Base-by-base conservation (phyloP, 2,329 filamentous ascomycete species). In the Neocatenulostroma microsporum region DNA sequence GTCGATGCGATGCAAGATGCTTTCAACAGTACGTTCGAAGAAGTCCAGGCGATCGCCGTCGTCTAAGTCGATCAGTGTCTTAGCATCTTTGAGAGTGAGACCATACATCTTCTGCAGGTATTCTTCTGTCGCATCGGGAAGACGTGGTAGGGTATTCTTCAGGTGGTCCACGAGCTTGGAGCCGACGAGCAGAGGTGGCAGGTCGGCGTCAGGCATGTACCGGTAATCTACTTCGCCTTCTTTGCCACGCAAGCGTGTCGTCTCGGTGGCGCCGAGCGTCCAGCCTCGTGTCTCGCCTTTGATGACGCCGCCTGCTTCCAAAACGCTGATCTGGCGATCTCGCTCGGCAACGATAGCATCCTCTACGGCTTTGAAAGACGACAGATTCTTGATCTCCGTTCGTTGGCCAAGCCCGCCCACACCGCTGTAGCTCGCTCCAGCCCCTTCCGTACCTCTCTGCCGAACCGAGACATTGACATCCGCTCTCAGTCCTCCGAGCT, bases 211-310 rank as follows among this genome's bases (percentile, higher is more conserved):
- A 0, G 91, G 89, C 89, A 98, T 96, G 57, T 98, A 98, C 27
- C 91, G 74, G 61, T 98, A 98, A 61, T 98, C 91, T 5, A 96
- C 87, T 56, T 94, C 89, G 31, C 91, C 91, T 60, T 96, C 91
- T 60, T 98, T 98, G 18, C 86, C 86, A 52, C 91, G 76, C 28
- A 98, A 66, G 26, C 82, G 74, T 40, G 77, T 78, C 3, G 91
- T 96, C 57, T 87, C 81, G 3, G 77, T 86, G 45, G 78, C 81
- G 2, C 87, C 87, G 17, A 94, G 73, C 1, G 85, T 83, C 87
- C 88, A 98, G 5, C 91, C 89, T 39, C 91, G 75, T 6, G 91
- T 98, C 65, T 98, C 91, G 29, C 88, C 85, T 47, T 79, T 73
- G 33, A 95, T 73, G 0, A 67, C 62, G 1, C 84, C 84, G 1